Base-by-base conservation (phyloP, 306 rosid genomes). In the Cercis canadensis region DNA sequence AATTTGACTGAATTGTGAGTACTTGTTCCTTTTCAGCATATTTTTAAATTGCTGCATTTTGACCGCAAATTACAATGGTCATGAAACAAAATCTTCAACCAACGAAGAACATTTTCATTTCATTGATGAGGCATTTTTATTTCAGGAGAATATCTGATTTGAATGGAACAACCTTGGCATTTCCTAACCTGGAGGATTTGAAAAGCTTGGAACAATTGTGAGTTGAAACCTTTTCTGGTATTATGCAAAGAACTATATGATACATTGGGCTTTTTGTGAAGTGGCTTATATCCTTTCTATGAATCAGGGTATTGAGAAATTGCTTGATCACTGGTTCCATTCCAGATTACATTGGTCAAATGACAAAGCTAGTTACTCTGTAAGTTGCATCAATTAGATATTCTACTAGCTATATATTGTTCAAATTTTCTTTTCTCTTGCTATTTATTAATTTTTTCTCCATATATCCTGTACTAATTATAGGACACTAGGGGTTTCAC, bases 81-180 rank as follows among this genome's bases (percentile, higher is more conserved):
- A 3, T 24, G 29, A 3, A 3, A 24, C 29, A 24, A 24, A 24
- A 24, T 24, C 29, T 24, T 24, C 29, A 1, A 24, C 29, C 29
- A 24, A 24, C 3, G 29, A 24, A 24, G 29, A 24, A 24, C 29
- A 24, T 67, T 41, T 61, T 31, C 29, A 34, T 77, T 62, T 40
- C 17, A 53, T 59, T 73, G 60, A 81, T 70, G 62, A 70, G 67
- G 37, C 31, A 29, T 63, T n/a, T 69, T 52, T 72, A 47, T 76
- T 13, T 74, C 88, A 92, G 98, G 92, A 85, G 81, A 77, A 86
- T 92, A 78, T 72, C 88, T 10, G 98, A 92, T 82, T 85, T 92
- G 86, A 77, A 24, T 14, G 96, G 83, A 69, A 52, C 87, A 32
- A 53, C 69, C n/a, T 83, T 80, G 37, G 9, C 50, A 34, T 88